Conservation (phyloP, 2,329 filamentous ascomycete genomes). For the Penicillium capsulatum region DNA sequence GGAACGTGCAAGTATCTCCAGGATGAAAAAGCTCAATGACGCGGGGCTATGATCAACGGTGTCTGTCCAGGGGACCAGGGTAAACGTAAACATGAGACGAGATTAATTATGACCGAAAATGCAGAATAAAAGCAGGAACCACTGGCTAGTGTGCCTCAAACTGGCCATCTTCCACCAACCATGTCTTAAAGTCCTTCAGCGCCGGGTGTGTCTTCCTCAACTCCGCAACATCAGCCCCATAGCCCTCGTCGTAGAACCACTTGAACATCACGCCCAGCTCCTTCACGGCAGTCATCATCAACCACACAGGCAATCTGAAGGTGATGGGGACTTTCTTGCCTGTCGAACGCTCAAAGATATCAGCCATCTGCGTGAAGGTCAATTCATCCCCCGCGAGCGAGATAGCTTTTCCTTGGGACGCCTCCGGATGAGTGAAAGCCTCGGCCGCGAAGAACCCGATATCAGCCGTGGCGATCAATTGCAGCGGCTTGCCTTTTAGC, state of each 20-base stretch:
- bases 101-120: no score
- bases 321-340: slow-evolving; percentile 43
- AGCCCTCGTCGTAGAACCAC: slow-evolving; percentile 51
- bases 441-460: slow-evolving; percentile 51
- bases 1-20: slow-evolving; percentile 9
- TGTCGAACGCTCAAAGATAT: slow-evolving; percentile 46
- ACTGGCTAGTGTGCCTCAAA: no score
- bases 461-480: slow-evolving; percentile 46
- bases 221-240: slow-evolving; percentile 43
- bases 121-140: no score
- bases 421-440: slow-evolving; percentile 45
- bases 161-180: slow-evolving; percentile 42
- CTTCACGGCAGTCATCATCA: slow-evolving; percentile 41
- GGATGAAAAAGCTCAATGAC: no score
- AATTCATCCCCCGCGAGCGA: slow-evolving; percentile 53
- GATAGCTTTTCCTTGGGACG: slow-evolving; percentile 45
- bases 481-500: slow-evolving; percentile 42
- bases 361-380: slow-evolving; percentile 44
- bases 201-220: slow-evolving; percentile 44
- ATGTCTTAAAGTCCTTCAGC: slow-evolving; percentile 47
- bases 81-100: no score
- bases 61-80: no score
- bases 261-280: slow-evolving; percentile 48
- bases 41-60: no score
- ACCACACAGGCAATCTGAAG: slow-evolving; percentile 40